Evolutionary conservation across 257 asterid species (phyloP).

Genomic region (Voacanga thouarsii): DNA sequence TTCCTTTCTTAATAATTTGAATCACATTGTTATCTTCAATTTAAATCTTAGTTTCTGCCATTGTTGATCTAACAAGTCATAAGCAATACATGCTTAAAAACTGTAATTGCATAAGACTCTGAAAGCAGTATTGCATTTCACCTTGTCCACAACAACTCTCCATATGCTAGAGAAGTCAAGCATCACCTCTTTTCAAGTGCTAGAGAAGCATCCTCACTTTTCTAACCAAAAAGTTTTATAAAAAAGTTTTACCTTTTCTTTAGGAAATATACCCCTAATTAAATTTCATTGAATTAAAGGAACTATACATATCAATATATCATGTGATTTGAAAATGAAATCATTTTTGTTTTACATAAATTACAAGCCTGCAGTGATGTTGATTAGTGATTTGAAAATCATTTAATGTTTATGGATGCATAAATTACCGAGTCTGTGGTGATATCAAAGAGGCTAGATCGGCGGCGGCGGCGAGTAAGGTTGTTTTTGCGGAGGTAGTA

Average conservation of each 20-base stretch:
- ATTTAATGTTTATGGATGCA: not conserved
- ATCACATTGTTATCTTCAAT: no score
- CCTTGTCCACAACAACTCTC: no score
- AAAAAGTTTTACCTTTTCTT: not conserved
- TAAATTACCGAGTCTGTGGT: slow-evolving; percentile 68
- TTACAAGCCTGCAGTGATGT: not conserved
- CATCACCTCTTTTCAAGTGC: not conserved
- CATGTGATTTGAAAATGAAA: not conserved
- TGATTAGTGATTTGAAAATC: not conserved
- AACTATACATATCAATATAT: not conserved
- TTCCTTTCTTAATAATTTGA: not conserved
- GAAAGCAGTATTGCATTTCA: not conserved
- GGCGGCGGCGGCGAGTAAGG: slow-evolving; percentile 75
- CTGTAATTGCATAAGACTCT: not conserved
- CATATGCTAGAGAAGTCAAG: not conserved
- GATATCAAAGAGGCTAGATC: slow-evolving; percentile 91
- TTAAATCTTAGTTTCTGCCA: not conserved
- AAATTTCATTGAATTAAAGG: no score
- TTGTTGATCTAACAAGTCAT: not conserved
- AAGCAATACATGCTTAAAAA: not conserved
- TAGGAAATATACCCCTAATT: not conserved
- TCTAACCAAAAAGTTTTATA: not conserved
- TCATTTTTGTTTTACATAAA: no score
- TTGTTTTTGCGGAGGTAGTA: slow-evolving; percentile 74
- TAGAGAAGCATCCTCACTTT: not conserved